Base-by-base conservation (phyloP, 345 rosid genomes). In the Raphanus raphanistrum region DNA sequence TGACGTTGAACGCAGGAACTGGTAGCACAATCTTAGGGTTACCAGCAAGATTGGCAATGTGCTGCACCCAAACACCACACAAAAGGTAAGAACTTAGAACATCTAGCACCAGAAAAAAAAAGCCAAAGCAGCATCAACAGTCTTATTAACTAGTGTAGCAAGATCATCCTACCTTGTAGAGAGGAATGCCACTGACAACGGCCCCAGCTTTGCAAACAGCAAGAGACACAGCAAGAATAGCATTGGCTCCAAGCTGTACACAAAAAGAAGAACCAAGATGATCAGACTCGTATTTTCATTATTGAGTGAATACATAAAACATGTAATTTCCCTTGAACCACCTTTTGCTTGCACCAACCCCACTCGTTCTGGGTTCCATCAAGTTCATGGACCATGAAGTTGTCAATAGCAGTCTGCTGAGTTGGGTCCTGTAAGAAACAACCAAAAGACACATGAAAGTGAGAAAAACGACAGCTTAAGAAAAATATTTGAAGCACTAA, bases 261-360 rank as follows among this genome's bases (percentile, higher is more conserved):
- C 57, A 48, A 25, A 50, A 32, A 0, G 61, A 66, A 10, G 32
- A 41, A 17, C 8, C 13, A 57, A 36, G 3, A 50, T 35, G 9
- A 36, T 52, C n/a, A 73, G 70, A 67, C 0, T 9, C 2, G 10
- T 58, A 21, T 13, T 16, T 27, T 17, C 11, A 58, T 50, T 50
- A 32, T 12, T 9, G 6, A 52, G 4, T 4, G 8, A 60, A 68
- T 36, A 58, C 2, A 61, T 5, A 68, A 67, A 68, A 17, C 4
- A 61, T 4, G 58, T 21, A 15, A 17, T 5, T 52, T 33, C 12
- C 54, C 11, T 0, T 38, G 5, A 27, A 15, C 32, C 41, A 90
- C 99, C 98, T 95, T 95, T 72, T 92, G 96, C 71, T 95, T 95
- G 89, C 99, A 92, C 98, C 99, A 94, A 68, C 99, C 98, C 98